These are phyloP conservation scores for Entomortierella chlamydospora DNA, from an alignment of 192 early-diverging fungal genomes.

Conservation along the genomic window DNA sequence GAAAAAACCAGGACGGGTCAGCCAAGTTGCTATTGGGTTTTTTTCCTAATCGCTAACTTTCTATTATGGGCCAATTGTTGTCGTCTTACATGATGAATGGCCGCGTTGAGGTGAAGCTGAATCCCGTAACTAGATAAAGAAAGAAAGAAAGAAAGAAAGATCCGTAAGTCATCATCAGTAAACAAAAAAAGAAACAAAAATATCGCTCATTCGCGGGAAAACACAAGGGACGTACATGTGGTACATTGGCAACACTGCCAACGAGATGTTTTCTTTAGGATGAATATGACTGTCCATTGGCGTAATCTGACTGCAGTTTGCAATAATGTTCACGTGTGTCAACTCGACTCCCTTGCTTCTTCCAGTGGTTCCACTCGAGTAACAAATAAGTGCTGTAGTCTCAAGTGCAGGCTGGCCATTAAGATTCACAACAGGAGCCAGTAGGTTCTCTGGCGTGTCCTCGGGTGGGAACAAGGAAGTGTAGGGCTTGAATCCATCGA, in stretches of 20 bases:
- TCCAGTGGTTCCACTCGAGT: slow-evolving; percentile 73
- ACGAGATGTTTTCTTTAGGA: slow-evolving; percentile 31
- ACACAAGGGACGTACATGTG: slow-evolving; percentile 60
- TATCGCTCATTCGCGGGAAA: neutral
- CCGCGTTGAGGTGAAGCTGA: slow-evolving; percentile 35
- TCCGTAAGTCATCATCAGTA: neutral
- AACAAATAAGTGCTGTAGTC: slow-evolving; percentile 71
- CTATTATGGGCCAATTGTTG: no score
- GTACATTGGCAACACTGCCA: slow-evolving; percentile 80
- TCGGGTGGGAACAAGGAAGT: slow-evolving; percentile 26
- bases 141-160: neutral
- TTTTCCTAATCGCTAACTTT: no score
- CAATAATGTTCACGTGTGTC: slow-evolving; percentile 84
- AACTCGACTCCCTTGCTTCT: slow-evolving; percentile 87
- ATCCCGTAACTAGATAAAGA: slow-evolving; percentile 34
- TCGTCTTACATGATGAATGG: slow-evolving; percentile 42
- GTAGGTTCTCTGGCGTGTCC: slow-evolving; percentile 22
- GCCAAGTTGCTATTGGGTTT: no score
- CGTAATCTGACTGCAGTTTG: slow-evolving; percentile 74
- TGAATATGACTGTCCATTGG: slow-evolving; percentile 55
- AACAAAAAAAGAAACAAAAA: neutral
- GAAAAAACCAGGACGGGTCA: neutral
- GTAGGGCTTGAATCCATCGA: slow-evolving; percentile 47
- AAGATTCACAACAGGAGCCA: slow-evolving; percentile 22
- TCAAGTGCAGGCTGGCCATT: slow-evolving; percentile 34